Conservation (phyloP, 306 rosid species). For the Glycine soja region DNA sequence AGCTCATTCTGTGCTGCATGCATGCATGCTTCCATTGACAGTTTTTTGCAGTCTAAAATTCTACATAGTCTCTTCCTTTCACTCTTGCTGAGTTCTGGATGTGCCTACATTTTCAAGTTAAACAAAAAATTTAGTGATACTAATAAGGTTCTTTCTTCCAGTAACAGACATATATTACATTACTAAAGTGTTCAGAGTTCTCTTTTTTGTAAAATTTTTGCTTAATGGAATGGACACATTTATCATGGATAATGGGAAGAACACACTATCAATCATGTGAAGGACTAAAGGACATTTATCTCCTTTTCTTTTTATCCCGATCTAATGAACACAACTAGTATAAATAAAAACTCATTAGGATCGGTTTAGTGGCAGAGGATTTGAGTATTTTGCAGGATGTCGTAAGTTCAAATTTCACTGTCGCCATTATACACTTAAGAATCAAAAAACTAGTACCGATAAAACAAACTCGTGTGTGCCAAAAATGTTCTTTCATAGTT, state of each 20-base stretch:
- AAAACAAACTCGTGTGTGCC: neutral
- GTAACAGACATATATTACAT: neutral
- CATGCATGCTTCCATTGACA: slow-evolving; percentile 88
- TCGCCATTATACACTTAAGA: no score
- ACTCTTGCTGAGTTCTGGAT: slow-evolving; percentile 76
- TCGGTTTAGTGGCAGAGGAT: neutral
- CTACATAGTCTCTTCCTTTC: slow-evolving; percentile 88
- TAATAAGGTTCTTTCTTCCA: neutral
- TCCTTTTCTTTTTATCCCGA: slow-evolving; percentile 5
- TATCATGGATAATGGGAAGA: neutral
- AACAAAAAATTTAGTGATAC: slow-evolving; percentile 20
- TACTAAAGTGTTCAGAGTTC: neutral
- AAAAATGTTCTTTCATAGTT: neutral
- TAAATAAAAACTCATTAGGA: neutral
- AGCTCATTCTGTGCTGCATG: slow-evolving; percentile 93
- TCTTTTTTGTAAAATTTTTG: neutral
- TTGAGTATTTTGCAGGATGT: neutral
- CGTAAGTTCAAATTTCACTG: no score
- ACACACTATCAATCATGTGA: slow-evolving; percentile 11
- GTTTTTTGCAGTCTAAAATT: slow-evolving; percentile 80
- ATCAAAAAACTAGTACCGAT: neutral
- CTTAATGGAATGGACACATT: neutral
- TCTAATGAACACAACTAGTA: neutral
- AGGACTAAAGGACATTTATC: slow-evolving; percentile 20
- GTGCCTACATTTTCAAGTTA: slow-evolving; percentile 63